Conservation (phyloP, 2,329 filamentous ascomycete genomes). For the Fusarium sp. region DNA sequence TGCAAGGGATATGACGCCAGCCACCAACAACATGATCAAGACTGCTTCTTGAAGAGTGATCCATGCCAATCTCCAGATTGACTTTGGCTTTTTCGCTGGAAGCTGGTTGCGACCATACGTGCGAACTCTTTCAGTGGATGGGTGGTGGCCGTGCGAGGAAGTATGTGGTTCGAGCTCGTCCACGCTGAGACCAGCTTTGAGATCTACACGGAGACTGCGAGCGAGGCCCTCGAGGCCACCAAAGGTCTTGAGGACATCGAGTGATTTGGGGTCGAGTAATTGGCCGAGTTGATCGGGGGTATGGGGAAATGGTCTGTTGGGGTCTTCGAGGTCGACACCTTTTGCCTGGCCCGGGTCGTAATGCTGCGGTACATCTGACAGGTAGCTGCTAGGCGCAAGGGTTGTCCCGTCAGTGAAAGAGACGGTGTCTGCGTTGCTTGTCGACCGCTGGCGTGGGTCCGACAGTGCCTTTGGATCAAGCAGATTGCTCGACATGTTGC, state of each 20-base stretch:
- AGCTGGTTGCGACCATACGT: slow-evolving; percentile 15
- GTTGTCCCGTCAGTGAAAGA: slow-evolving; percentile 23
- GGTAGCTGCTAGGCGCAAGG: slow-evolving; percentile 22
- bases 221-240: slow-evolving; percentile 78
- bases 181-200: slow-evolving; percentile 72
- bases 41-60: slow-evolving; percentile 52
- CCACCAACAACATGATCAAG: slow-evolving; percentile 74
- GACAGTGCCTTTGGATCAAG: slow-evolving; percentile 32
- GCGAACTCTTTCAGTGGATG: slow-evolving; percentile 1
- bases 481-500: slow-evolving; percentile 31
- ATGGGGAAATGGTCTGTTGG: slow-evolving; percentile 4
- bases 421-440: slow-evolving; percentile 28
- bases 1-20: slow-evolving; percentile 73
- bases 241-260: slow-evolving; percentile 76
- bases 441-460: slow-evolving; percentile 31
- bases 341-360: slow-evolving; percentile 7
- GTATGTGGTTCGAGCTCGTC: slow-evolving; percentile 66
- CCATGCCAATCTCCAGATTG: slow-evolving; percentile 23
- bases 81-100: slow-evolving; percentile 18
- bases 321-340: not conserved
- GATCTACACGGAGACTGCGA: slow-evolving; percentile 75
- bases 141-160: not conserved
- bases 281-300: slow-evolving; percentile 67
- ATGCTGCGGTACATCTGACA: slow-evolving; percentile 11
- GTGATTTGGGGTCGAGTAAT: slow-evolving; percentile 79